Evolutionary conservation across 225 moss, liverwort and hornwort genomes (phyloP), one percentile per base, ranked within the genome.

Genomic region (Rhytidiadelphus loreus): DNA sequence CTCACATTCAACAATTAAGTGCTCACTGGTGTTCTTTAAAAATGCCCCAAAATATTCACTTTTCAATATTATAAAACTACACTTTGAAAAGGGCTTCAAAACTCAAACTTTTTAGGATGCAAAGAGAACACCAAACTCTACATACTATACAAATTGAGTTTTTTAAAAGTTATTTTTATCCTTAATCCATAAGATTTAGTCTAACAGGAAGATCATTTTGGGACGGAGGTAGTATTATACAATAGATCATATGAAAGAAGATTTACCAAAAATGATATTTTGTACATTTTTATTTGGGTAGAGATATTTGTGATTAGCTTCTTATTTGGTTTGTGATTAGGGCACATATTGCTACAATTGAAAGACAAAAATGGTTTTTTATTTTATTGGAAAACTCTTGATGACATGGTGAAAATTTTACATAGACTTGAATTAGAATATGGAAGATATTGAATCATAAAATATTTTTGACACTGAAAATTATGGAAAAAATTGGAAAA

Each of bases 141-240:
- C n/a, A n/a, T n/a, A n/a, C n/a, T n/a, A n/a, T n/a, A n/a, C n/a
- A n/a, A n/a, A n/a, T n/a, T n/a, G n/a, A n/a, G n/a, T n/a, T n/a
- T n/a, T n/a, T n/a, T n/a, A n/a, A n/a, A n/a, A n/a, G n/a, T n/a
- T n/a, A n/a, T n/a, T n/a, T n/a, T n/a, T n/a, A n/a, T n/a, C n/a
- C n/a, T n/a, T n/a, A n/a, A n/a, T n/a, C n/a, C n/a, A n/a, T n/a
- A n/a, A n/a, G n/a, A n/a, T n/a, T n/a, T n/a, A n/a, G n/a, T n/a
- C n/a, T n/a, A n/a, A n/a, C n/a, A n/a, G n/a, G n/a, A n/a, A n/a
- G n/a, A n/a, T n/a, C n/a, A n/a, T n/a, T n/a, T n/a, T n/a, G n/a
- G n/a, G n/a, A n/a, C n/a, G n/a, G n/a, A n/a, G n/a, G n/a, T 3
- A 4, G 4, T 20, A 56, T 7, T 8, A 0, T 62, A 62, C 16